phyloP scores from a whole-genome alignment of 2,329 filamentous ascomycete genomes.

The Xylaria multiplex region DNA sequence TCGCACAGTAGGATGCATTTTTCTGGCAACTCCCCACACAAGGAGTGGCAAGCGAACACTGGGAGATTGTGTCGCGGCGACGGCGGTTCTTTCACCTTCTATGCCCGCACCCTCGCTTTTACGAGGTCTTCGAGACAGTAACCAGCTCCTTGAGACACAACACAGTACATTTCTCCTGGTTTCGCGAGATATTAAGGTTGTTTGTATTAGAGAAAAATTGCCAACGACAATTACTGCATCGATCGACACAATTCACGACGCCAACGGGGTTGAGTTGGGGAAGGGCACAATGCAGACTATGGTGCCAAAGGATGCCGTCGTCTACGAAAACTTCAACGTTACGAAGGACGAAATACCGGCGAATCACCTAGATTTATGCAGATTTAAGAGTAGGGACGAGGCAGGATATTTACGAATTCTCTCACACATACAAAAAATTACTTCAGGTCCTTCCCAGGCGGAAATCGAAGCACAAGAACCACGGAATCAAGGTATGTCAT shows the following conservation, averaged over 20 bases:
- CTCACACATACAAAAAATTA: constrained; percentile 44
- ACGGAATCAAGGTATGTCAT: constrained; percentile 46
- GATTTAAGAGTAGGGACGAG: constrained; percentile 45
- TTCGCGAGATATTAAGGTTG: constrained; percentile 48
- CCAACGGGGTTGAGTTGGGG: constrained; percentile 42
- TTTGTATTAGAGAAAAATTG: constrained; percentile 46
- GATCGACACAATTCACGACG: constrained; percentile 39
- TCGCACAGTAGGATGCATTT: constrained; percentile 47
- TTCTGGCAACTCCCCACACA: constrained; percentile 47
- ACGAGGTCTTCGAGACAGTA: constrained; percentile 42
- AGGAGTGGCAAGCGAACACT: constrained; percentile 45
- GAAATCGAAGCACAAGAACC: constrained; percentile 46
- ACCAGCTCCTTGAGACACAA: constrained; percentile 45
- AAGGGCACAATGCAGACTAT: constrained; percentile 45
- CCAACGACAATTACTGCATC: constrained; percentile 42
- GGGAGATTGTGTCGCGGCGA: constrained; percentile 45
- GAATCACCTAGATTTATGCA: constrained; percentile 44
- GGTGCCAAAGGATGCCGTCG: constrained; percentile 44
- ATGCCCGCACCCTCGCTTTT: constrained; percentile 41
- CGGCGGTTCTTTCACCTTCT: constrained; percentile 44
- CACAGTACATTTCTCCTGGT: constrained; percentile 46
- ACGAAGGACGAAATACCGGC: constrained; percentile 43
- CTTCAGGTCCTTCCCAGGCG: constrained; percentile 40
- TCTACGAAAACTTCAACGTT: constrained; percentile 47
- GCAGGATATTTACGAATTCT: constrained; percentile 42